These are phyloP conservation scores for Sporothrix protearum DNA, from an alignment of 2,329 filamentous ascomycete genomes.

Conservation along the genomic window DNA sequence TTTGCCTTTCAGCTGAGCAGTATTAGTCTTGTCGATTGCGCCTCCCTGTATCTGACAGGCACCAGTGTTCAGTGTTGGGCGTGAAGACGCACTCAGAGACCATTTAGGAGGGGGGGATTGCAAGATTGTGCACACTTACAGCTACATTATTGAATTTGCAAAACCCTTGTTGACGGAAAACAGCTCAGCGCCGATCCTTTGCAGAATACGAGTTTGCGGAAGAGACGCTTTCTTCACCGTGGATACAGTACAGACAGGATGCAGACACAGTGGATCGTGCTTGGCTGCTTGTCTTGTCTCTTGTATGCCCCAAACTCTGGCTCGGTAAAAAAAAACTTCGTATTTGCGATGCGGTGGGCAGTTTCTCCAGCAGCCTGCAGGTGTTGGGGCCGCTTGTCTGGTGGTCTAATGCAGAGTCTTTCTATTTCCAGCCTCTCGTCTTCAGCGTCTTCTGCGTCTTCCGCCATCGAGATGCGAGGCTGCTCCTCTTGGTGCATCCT, in stretches of 20 bases:
- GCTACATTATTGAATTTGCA: background rate
- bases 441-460: no score
- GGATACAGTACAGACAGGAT: background rate
- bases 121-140: no score
- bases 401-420: constrained; percentile 4
- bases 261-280: background rate
- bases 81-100: no score
- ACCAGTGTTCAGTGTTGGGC: background rate
- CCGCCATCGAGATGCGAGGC: background rate
- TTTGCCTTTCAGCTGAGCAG: background rate
- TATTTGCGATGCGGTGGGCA: background rate
- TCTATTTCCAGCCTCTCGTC: no score
- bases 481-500: background rate
- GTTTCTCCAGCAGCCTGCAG: background rate
- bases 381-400: background rate
- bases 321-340: background rate
- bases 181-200: background rate
- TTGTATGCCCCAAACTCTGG: background rate
- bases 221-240: background rate
- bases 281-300: background rate
- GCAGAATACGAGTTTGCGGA: background rate
- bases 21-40: background rate
- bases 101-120: no score
- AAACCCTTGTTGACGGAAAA: background rate
- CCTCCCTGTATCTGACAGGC: background rate